Evolutionary conservation across 768 basidiomycete species (phyloP).

Genomic region (Cyathus striatus): DNA sequence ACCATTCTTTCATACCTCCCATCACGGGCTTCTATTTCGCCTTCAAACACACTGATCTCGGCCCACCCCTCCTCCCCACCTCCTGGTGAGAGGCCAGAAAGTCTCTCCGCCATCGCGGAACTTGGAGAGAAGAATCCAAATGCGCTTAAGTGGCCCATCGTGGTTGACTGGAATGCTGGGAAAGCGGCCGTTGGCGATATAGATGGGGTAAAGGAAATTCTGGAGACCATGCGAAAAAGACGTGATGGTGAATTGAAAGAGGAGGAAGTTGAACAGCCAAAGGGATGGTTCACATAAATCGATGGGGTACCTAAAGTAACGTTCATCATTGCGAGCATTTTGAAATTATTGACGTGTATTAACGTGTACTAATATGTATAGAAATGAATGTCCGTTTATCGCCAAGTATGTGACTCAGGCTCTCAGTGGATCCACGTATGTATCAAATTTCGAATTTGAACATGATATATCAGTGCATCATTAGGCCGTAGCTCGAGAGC

Average conservation of each 20-base stretch:
- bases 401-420: too few relatives aligned
- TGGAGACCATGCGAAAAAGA: constrained; percentile 60
- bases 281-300: constrained; percentile 48
- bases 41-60: constrained; percentile 48
- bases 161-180: constrained; percentile 73
- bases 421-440: too few relatives aligned
- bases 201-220: constrained; percentile 61
- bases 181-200: constrained; percentile 61
- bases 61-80: constrained; percentile 49
- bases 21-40: constrained; percentile 26
- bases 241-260: constrained; percentile 59
- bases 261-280: constrained; percentile 40
- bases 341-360: too few relatives aligned
- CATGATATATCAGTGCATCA: too few relatives aligned
- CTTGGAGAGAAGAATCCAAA: constrained; percentile 52
- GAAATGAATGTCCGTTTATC: too few relatives aligned
- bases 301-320: too few relatives aligned
- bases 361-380: too few relatives aligned
- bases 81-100: constrained; percentile 31
- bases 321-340: too few relatives aligned
- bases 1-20: constrained; percentile 63
- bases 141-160: constrained; percentile 73
- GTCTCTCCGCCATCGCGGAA: constrained; percentile 37
- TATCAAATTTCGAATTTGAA: too few relatives aligned
- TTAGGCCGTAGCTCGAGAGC: too few relatives aligned